Conservation (phyloP, 2,329 filamentous ascomycete genomes). For the Arachnomyces sp. region DNA sequence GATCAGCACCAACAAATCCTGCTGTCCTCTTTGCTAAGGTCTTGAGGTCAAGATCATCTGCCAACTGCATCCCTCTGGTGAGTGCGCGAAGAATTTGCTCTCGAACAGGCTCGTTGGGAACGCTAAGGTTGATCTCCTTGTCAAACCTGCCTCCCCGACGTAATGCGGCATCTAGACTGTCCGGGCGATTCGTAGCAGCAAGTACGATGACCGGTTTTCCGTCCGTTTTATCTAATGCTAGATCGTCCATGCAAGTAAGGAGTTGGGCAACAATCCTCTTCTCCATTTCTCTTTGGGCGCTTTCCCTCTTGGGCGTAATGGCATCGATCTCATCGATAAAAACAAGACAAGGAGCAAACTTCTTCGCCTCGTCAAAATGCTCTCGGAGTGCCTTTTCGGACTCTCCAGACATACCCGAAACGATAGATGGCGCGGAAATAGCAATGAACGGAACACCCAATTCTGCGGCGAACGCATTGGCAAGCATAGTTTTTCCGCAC, state of each 20-base stretch:
- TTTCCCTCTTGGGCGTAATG: constrained; percentile 79
- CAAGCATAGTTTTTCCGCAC: constrained; percentile 79
- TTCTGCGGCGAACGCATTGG: constrained; percentile 67
- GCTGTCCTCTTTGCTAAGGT: constrained; percentile 74
- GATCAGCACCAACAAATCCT: constrained; percentile 86
- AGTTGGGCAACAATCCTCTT: constrained; percentile 78
- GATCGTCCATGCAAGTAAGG: constrained; percentile 74
- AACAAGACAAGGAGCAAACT: constrained; percentile 76
- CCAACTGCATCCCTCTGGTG: constrained; percentile 56
- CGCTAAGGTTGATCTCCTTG: constrained; percentile 75
- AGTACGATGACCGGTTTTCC: constrained; percentile 79
- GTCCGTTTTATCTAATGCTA: constrained; percentile 62
- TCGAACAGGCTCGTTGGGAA: constrained; percentile 70
- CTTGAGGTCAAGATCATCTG: constrained; percentile 63
- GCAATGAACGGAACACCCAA: constrained; percentile 70
- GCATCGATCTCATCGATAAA: constrained; percentile 91
- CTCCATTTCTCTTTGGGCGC: constrained; percentile 79
- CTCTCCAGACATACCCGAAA: constrained; percentile 81
- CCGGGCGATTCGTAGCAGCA: constrained; percentile 81
- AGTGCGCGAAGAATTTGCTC: constrained; percentile 69
- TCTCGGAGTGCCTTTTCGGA: constrained; percentile 80
- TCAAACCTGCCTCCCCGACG: constrained; percentile 69
- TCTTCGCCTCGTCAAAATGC: constrained; percentile 79
- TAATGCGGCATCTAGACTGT: constrained; percentile 73
- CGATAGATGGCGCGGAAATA: constrained; percentile 71